Percentiles rank a stretch among this genome's conserved stretches.
Evolutionary conservation across 2,329 filamentous ascomycete genomes (phyloP).

Genomic region (Exophiala alcalophila): DNA sequence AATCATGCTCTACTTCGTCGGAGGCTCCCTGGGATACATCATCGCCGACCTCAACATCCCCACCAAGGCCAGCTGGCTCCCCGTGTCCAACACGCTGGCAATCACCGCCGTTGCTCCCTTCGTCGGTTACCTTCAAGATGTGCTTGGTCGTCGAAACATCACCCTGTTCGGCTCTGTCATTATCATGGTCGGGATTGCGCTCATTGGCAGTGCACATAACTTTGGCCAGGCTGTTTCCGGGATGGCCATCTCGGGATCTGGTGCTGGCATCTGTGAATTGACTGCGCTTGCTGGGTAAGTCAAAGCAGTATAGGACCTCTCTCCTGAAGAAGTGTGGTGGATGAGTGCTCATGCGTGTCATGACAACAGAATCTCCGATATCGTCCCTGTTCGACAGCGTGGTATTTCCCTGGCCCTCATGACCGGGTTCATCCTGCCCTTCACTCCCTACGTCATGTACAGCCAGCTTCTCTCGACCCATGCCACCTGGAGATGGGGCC

Average conservation of each 20-base stretch:
- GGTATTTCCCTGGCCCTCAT: slow-evolving; percentile 13
- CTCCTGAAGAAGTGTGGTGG: not conserved
- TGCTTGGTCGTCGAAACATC: slow-evolving; percentile 17
- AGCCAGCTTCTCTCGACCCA: slow-evolving; percentile 4
- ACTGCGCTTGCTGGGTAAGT: slow-evolving; percentile 20
- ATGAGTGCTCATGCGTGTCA: not conserved
- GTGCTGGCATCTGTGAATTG: slow-evolving; percentile 19
- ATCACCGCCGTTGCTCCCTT: slow-evolving; percentile 17
- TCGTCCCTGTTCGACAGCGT: slow-evolving; percentile 21
- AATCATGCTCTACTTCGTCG: slow-evolving; percentile 15
- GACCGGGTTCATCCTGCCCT: slow-evolving; percentile 17
- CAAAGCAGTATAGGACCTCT: not conserved
- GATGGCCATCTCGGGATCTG: not conserved
- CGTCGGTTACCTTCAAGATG: slow-evolving; percentile 16
- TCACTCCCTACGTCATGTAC: slow-evolving; percentile 17
- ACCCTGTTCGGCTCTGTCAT: slow-evolving; percentile 11
- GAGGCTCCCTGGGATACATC: slow-evolving; percentile 16
- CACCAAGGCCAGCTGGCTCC: slow-evolving; percentile 9
- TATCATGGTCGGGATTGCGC: slow-evolving; percentile 2
- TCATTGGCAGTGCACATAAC: not conserved
- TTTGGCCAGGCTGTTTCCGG: not conserved
- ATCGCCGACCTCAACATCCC: slow-evolving; percentile 4
- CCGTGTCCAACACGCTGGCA: slow-evolving; percentile 13
- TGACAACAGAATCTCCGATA: slow-evolving; percentile 11
- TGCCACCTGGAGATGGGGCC: slow-evolving; percentile 13